Evolutionary conservation across 192 early-diverging fungal species (phyloP).

Genomic region (Coemansia sp.): DNA sequence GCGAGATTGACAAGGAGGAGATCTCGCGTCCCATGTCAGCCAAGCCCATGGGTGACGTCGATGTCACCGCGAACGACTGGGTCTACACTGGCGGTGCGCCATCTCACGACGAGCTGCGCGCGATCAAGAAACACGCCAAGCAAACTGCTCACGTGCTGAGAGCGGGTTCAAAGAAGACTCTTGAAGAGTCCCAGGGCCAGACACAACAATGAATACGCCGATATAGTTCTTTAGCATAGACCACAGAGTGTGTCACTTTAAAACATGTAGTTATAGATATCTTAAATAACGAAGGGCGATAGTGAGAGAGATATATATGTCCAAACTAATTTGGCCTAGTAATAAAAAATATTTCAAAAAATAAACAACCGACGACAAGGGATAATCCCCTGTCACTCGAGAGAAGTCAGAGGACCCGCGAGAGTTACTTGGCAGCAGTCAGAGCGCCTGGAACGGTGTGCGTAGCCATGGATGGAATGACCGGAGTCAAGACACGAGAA

Average conservation of each 20-base stretch:
- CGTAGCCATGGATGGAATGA: slow-evolving; percentile 36
- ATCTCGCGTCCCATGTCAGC: slow-evolving; percentile 34
- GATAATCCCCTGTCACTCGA: neutral
- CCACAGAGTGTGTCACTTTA: neutral
- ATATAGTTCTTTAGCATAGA: neutral
- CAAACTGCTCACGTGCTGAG: slow-evolving; percentile 37
- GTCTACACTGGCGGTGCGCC: slow-evolving; percentile 27
- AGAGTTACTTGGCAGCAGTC: slow-evolving; percentile 22
- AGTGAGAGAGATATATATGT: neutral
- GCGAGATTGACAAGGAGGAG: slow-evolving; percentile 19
- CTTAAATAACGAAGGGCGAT: neutral
- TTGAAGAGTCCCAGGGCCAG: neutral
- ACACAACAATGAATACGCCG: neutral
- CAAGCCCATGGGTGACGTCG: slow-evolving; percentile 32
- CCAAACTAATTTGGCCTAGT: neutral
- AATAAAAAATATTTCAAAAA: neutral
- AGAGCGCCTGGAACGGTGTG: slow-evolving; percentile 27
- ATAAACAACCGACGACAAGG: neutral
- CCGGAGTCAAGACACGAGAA: neutral
- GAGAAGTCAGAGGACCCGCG: neutral
- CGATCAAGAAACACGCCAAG: slow-evolving; percentile 25
- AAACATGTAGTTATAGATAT: neutral
- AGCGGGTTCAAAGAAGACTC: slow-evolving; percentile 16
- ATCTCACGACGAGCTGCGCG: slow-evolving; percentile 27
- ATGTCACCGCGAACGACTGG: slow-evolving; percentile 43